Conservation (phyloP, 225 moss, liverwort and hornwort species). For the Asterella californica region DNA sequence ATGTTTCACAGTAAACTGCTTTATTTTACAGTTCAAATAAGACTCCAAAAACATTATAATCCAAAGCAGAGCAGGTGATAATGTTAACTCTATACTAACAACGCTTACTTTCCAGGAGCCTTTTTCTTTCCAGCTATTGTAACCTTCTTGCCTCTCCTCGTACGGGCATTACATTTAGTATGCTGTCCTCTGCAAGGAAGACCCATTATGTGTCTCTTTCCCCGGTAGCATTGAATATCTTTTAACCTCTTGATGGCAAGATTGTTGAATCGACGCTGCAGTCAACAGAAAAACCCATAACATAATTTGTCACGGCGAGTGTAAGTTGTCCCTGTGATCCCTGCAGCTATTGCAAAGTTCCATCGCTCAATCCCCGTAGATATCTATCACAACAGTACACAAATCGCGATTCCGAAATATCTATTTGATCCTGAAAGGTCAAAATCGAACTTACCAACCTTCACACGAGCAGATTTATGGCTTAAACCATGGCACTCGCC, state of each 20-base stretch:
- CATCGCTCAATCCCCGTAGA: neutral
- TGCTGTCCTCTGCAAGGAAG: constrained; percentile 86
- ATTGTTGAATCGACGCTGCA: constrained; percentile 75
- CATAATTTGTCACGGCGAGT: too few relatives aligned
- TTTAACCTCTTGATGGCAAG: constrained; percentile 86
- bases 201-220: constrained; percentile 68
- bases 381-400: too few relatives aligned
- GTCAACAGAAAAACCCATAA: neutral
- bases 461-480: too few relatives aligned
- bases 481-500: too few relatives aligned
- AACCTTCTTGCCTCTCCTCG: constrained; percentile 87
- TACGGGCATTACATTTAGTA: constrained; percentile 88
- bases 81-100: neutral
- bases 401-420: too few relatives aligned
- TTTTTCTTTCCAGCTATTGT: constrained; percentile 92
- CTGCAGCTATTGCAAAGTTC: neutral
- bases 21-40: neutral
- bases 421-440: too few relatives aligned
- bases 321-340: too few relatives aligned
- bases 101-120: constrained; percentile 64
- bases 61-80: neutral
- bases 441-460: too few relatives aligned
- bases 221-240: constrained; percentile 91
- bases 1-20: neutral
- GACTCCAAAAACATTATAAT: neutral